Evolutionary conservation across 2,329 filamentous ascomycete species (phyloP), one percentile per base, ranked within the genome.

Genomic region (Calonectria hawksworthii): DNA sequence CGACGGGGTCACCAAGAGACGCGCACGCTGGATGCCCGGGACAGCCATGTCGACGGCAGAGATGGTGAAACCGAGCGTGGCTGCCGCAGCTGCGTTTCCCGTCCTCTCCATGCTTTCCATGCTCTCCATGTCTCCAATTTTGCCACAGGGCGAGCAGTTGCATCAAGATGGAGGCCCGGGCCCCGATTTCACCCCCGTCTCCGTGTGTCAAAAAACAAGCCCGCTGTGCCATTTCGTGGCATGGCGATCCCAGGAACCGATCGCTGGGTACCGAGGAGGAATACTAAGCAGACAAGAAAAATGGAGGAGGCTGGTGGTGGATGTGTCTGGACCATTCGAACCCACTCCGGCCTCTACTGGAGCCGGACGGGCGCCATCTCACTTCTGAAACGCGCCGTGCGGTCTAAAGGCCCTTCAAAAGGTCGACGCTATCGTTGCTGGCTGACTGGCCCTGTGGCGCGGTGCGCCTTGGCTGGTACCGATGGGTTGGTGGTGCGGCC

Each of bases 361-460:
- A 51, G 67, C 56, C 51, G 68, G 64, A 54, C 63, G 76, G 78
- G 64, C 77, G 74, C 78, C 68, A 79, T 79, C 77, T 75, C 52
- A 64, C 41, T 79, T 72, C 77, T 80, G 79, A 81, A 81, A 81
- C 79, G 73, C 77, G 74, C 77, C 74, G 78, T 73, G 69, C 68
- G 54, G 41, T 26, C 18, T 47, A 52, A 68, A 68, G 44, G 67
- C 38, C 47, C 44, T 23, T 23, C 44, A 36, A 36, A 65, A 54
- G 38, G 51, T 36, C 38, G 34, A n/a, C 41, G 54, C 36, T 28
- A 54, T 52, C 26, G 34, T 10, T 14, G 14, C 16, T 28, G 38
- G 52, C 38, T 34, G 26, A 18, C 38, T 65, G 61, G 61, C 41
- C 61, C 18, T 32, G 38, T 44, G 61, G 38, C 61, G 41, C 61